Evolutionary conservation across 2,329 filamentous ascomycete genomes (phyloP), one percentile per base, ranked within the genome.

Genomic region (Nemania abortiva): DNA sequence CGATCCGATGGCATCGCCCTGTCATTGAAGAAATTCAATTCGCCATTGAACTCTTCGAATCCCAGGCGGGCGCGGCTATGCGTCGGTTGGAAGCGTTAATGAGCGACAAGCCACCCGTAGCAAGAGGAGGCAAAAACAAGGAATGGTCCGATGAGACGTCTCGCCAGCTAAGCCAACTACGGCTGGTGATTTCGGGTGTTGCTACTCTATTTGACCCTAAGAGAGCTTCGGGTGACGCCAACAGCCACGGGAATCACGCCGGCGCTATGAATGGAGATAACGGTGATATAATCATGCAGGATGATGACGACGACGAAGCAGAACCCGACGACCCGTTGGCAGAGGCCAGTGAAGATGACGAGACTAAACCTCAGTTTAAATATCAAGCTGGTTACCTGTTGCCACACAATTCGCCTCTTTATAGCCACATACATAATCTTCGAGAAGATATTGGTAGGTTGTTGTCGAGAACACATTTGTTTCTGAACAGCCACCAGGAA

Each of bases 141-240:
- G 95, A 98, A 76, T 99, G 96, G 96, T 98, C 95, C 0, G 96
- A 99, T 79, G 97, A 99, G 79, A 91, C 98, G 31, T 95, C 94
- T 1, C 87, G 96, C 64, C 94, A 97, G 73, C 86, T 99, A 65
- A 93, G 95, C 13, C 90, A 98, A 60, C 85, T 99, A 15, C 88
- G 95, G 34, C 86, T 99, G n/a, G 89, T 97, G 53, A 89, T 97
- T 29, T 97, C 95, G 2, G 96, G 96, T 62, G 90, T 97, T 66
- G 95, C 95, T 7, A 91, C 92, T 1, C 85, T 99, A 11, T 98
- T 99, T 77, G 94, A 98, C 76, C 90, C 94, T 0, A 88, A 89
- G 74, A 88, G 90, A 20, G 90, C 91, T 3, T 91, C 92, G 9
- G 86, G 87, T 31, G 81, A 86, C 62, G 77, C 79, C 15, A 78